Conservation (phyloP, 169 alveolate genomes). For the Neospora caninum region DNA sequence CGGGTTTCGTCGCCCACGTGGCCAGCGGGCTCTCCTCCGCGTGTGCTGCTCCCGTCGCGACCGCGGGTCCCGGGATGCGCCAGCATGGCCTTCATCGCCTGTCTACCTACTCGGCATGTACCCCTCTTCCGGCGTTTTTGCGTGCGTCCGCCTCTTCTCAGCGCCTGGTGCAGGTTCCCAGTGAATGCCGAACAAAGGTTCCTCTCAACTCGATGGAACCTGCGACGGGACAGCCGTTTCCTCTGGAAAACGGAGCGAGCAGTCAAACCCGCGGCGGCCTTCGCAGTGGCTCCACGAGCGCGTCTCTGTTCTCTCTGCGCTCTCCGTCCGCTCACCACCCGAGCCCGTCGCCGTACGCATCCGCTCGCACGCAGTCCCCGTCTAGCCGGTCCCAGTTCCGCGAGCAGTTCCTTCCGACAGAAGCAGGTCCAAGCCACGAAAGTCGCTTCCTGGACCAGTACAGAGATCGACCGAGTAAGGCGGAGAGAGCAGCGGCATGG, state of each 20-base stretch:
- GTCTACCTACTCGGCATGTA: neutral
- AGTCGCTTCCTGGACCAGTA: neutral
- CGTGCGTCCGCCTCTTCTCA: neutral
- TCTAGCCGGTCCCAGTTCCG: neutral
- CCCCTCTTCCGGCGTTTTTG: neutral
- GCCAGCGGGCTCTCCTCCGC: neutral
- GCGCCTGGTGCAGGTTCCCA: neutral
- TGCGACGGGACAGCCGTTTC: no score
- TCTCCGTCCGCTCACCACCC: neutral
- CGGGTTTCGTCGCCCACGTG: neutral
- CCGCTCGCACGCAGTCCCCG: neutral
- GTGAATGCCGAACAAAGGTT: no score
- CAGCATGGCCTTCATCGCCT: neutral
- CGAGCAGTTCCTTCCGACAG: neutral
- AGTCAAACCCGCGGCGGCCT: neutral
- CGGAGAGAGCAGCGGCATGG: neutral
- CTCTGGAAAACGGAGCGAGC: no score
- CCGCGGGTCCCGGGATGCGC: neutral
- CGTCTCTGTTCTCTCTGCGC: neutral
- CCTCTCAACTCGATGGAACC: no score
- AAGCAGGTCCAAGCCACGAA: neutral
- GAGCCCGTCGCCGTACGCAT: neutral
- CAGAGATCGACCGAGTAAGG: neutral
- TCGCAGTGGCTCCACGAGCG: neutral
- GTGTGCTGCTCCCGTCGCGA: neutral